phyloP scores from a whole-genome alignment of 371 early-diverging fungal species.

The Fennellomyces sp. region DNA sequence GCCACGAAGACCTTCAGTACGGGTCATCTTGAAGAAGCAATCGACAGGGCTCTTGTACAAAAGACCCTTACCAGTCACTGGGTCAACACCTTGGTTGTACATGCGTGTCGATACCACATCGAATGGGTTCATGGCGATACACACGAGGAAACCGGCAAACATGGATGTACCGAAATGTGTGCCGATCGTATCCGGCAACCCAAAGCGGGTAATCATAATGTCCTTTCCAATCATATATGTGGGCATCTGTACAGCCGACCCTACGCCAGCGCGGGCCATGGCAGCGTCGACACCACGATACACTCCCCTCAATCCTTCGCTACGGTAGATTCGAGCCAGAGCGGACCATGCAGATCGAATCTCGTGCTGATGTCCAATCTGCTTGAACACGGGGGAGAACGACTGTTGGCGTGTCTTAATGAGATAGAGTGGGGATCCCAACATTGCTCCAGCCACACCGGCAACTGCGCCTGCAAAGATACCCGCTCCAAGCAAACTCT shows the following conservation, averaged over 20 bases:
- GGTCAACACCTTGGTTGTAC: constrained; percentile 89
- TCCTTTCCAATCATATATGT: constrained; percentile 86
- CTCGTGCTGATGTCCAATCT: constrained; percentile 91
- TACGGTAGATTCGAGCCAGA: constrained; percentile 65
- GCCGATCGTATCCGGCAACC: constrained; percentile 63
- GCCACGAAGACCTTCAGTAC: constrained; percentile 83
- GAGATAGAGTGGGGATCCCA: constrained; percentile 90
- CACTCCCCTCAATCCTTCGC: constrained; percentile 77
- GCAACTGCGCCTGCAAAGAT: constrained; percentile 63
- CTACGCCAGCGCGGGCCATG: constrained; percentile 90
- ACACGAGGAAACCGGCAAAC: constrained; percentile 86
- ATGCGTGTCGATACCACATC: constrained; percentile 95
- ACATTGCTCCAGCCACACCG: constrained; percentile 81
- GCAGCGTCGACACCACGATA: constrained; percentile 91
- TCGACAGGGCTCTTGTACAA: constrained; percentile 83
- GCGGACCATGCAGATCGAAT: constrained; percentile 75
- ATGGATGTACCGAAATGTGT: constrained; percentile 82
- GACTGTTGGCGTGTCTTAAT: constrained; percentile 97
- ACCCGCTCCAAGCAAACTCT: constrained; percentile 59
- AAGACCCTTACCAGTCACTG: constrained; percentile 60
- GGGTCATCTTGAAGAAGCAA: constrained; percentile 84
- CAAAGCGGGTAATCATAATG: constrained; percentile 61
- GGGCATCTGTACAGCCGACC: constrained; percentile 92
- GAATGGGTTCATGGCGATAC: constrained; percentile 95
- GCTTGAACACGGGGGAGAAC: constrained; percentile 69